A percentile compares a stretch with the other conserved stretches of the same genome.
These are phyloP conservation scores for Candida taoyuanica DNA, from an alignment of 805 yeast species.

Conservation along the genomic window DNA sequence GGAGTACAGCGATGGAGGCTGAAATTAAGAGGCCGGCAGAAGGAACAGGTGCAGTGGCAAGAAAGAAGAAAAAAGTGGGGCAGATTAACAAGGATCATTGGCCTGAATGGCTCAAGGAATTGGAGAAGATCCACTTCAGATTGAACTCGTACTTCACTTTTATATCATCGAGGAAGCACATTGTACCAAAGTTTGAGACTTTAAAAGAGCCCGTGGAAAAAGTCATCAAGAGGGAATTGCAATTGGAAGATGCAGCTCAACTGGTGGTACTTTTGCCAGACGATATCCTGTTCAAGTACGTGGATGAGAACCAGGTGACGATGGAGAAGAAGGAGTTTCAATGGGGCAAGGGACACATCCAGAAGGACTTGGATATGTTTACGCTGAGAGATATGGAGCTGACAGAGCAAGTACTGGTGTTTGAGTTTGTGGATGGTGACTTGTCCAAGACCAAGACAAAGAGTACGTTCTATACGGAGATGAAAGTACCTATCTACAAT, in stretches of 20 bases:
- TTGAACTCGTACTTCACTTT: slow-evolving; percentile 60
- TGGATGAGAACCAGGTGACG: slow-evolving; percentile 67
- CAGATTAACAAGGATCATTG: slow-evolving; percentile 13
- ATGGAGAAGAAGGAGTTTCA: slow-evolving; percentile 34
- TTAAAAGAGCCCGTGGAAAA: slow-evolving; percentile 49
- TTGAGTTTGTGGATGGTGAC: slow-evolving; percentile 73
- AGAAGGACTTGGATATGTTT: slow-evolving; percentile 50
- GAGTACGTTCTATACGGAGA: slow-evolving; percentile 37
- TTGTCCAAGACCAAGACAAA: slow-evolving; percentile 44
- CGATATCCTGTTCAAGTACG: slow-evolving; percentile 67
- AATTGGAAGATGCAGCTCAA: slow-evolving; percentile 55
- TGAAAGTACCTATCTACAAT: slow-evolving; percentile 46
- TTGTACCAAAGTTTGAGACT: slow-evolving; percentile 51
- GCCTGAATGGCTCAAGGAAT: slow-evolving; percentile 34
- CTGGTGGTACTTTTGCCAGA: slow-evolving; percentile 60
- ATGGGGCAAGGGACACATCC: slow-evolving; percentile 46
- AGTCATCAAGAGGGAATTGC: slow-evolving; percentile 40
- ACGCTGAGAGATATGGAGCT: slow-evolving; percentile 38
- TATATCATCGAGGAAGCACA: slow-evolving; percentile 54
- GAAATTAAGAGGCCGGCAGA: background rate
- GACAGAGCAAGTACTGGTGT: slow-evolving; percentile 54
- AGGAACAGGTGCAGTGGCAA: background rate
- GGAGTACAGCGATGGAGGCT: background rate
- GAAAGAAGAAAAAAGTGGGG: background rate
- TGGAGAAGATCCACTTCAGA: slow-evolving; percentile 45